Evolutionary conservation across 257 asterid genomes (phyloP).

Genomic region (Salvia miltiorrhiza): DNA sequence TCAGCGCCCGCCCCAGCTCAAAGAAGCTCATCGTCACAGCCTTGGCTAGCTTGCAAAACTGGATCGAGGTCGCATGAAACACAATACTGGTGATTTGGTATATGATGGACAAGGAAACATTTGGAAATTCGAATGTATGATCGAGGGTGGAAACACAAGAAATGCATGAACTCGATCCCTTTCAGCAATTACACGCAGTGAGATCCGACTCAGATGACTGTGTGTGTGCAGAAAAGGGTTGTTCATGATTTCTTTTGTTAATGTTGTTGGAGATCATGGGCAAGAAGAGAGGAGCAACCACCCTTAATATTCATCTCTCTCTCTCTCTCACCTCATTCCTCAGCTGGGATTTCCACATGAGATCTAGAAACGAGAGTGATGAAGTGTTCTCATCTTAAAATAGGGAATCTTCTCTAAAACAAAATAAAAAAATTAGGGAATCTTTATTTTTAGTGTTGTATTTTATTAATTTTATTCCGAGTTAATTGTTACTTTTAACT

Average conservation of each 20-base stretch:
- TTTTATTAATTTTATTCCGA: no score
- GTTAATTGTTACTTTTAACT: no score
- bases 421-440: no score
- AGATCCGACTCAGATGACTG: no score
- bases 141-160: not conserved
- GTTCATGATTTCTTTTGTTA: not conserved
- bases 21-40: constrained; percentile 29
- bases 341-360: not conserved
- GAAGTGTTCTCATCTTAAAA: no score
- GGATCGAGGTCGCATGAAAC: not conserved
- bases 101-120: not conserved
- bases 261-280: not conserved
- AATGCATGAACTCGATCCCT: no score
- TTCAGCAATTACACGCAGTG: no score
- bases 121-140: no score
- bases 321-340: not conserved
- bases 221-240: not conserved
- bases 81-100: not conserved
- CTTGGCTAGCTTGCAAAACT: not conserved
- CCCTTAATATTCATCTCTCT: not conserved
- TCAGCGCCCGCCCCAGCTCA: not conserved
- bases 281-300: not conserved
- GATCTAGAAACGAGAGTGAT: no score
- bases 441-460: no score
- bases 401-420: no score